Evolutionary conservation across 805 yeast species (phyloP), one percentile per base, ranked within the genome.

Genomic region (Wickerhamiella occidentalis): DNA sequence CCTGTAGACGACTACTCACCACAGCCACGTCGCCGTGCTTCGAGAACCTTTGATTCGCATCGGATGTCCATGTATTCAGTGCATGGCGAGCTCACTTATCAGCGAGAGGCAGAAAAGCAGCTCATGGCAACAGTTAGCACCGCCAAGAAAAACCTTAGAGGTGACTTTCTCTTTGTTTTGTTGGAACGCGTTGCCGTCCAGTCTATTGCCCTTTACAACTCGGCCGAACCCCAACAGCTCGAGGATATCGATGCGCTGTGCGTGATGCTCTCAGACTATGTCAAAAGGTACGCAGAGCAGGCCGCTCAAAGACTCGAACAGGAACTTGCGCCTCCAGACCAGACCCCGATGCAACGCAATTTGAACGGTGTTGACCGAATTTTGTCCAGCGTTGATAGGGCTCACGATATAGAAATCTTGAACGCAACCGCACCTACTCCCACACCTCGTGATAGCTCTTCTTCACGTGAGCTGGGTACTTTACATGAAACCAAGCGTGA

Each of bases 131-230:
- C 53, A 1, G 29, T 57, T 9, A 54, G 50, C 13, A 48, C 53
- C 8, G 54, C 58, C 4, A 48, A 50, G 22, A 50, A 55, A 13
- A 33, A 49, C 18, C 38, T 52, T 9, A 50, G 50, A 8, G 45
- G 51, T 23, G 60, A 56, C 42, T 37, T 54, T n/a, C 43, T 50
- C 35, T n/a, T 52, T 19, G 55, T 56, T 5, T 45, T 57, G 37
- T 52, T 58, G 12, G 59, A 58, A 29, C 48, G 59, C 21, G 59
- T 58, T 2, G 59, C 52, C 18, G 43, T 50, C 5, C 56, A 53
- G 46, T 50, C 56, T 5, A 54, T 57, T 45, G 21, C 53, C 4
- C 53, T 56, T 3, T 55, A 55, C 46, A 51, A 52, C 28, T 25
- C 29, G 6, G 47, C 40, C 1, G 30, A 23, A 12, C 21, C 23